A percentile compares a stretch with the other conserved stretches of the same genome.
These are phyloP conservation scores for Cardamine resedifolia DNA, from an alignment of 345 rosid genomes.

Conservation along the genomic window DNA sequence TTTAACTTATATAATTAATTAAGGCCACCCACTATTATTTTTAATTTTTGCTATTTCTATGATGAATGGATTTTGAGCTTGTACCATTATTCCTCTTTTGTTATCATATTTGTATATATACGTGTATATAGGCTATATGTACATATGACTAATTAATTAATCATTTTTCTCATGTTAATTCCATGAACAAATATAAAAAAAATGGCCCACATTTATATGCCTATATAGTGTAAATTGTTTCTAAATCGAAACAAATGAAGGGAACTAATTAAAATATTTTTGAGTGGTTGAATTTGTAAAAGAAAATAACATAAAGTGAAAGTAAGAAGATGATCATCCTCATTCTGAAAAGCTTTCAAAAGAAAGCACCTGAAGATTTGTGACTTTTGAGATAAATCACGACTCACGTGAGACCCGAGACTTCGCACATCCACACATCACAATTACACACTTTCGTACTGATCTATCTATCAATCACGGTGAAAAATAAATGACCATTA, in stretches of 20 bases:
- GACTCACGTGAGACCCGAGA: constrained; percentile 28
- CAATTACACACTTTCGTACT: constrained; percentile 22
- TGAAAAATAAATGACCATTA: not conserved
- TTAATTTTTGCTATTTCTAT: not conserved
- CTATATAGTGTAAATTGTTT: not conserved
- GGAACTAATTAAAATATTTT: not conserved
- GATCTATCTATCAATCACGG: not conserved
- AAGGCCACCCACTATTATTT: not conserved
- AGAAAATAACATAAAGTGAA: constrained; percentile 9
- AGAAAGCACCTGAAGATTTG: constrained; percentile 39
- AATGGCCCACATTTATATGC: not conserved
- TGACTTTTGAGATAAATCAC: constrained; percentile 23
- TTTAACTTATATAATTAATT: constrained; percentile 2
- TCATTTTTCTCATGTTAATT: not conserved
- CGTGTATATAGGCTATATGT: not conserved
- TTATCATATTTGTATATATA: not conserved
- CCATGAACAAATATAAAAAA: not conserved
- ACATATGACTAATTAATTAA: not conserved
- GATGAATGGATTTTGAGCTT: constrained; percentile 15
- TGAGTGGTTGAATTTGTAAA: constrained; percentile 8
- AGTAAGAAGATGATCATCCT: constrained; percentile 8
- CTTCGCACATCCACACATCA: constrained; percentile 12
- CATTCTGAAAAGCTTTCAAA: constrained; percentile 25
- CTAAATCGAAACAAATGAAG: not conserved
- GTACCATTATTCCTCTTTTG: not conserved